Percentiles rank a stretch among this genome's conserved stretches.
phyloP scores from a whole-genome alignment of 257 asterid species.

The Coffea canephora region DNA sequence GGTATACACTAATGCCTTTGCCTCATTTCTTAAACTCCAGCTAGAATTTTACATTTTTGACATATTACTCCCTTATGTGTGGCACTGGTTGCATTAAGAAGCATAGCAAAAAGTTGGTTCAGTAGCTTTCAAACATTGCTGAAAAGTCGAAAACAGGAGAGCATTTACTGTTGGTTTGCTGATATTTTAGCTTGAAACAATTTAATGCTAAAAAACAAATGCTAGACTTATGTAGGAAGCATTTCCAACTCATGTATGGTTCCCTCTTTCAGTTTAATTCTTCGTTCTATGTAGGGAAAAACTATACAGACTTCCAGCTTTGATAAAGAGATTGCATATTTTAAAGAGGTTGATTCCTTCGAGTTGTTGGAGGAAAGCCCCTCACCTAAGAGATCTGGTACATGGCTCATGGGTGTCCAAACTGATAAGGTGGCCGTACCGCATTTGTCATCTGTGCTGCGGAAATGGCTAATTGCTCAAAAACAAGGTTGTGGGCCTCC shows the following conservation, averaged over 20 bases:
- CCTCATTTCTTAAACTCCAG: slow-evolving; percentile 1
- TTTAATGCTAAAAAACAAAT: background rate
- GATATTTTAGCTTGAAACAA: background rate
- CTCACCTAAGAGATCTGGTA: slow-evolving; percentile 75
- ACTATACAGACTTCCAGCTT: slow-evolving; percentile 48
- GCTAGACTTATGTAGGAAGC: background rate
- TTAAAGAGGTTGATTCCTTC: slow-evolving; percentile 85
- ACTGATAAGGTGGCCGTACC: slow-evolving; percentile 45
- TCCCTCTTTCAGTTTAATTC: slow-evolving; percentile 10
- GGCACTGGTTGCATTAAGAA: background rate
- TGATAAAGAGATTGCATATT: slow-evolving; percentile 72
- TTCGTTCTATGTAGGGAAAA: slow-evolving; percentile 53
- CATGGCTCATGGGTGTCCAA: slow-evolving; percentile 63
- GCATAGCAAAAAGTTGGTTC: background rate
- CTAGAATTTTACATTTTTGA: background rate
- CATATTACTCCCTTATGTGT: background rate
- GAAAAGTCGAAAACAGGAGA: background rate
- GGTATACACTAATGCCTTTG: slow-evolving; percentile 36
- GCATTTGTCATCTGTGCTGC: slow-evolving; percentile 70
- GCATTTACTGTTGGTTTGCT: background rate
- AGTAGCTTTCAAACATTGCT: background rate
- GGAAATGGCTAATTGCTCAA: slow-evolving; percentile 70
- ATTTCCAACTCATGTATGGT: background rate
- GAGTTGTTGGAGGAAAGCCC: slow-evolving; percentile 94
- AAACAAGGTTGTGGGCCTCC: slow-evolving; percentile 54